Base-by-base conservation (phyloP, 495 filamentous ascomycete species). In the Choiromyces venosus region DNA sequence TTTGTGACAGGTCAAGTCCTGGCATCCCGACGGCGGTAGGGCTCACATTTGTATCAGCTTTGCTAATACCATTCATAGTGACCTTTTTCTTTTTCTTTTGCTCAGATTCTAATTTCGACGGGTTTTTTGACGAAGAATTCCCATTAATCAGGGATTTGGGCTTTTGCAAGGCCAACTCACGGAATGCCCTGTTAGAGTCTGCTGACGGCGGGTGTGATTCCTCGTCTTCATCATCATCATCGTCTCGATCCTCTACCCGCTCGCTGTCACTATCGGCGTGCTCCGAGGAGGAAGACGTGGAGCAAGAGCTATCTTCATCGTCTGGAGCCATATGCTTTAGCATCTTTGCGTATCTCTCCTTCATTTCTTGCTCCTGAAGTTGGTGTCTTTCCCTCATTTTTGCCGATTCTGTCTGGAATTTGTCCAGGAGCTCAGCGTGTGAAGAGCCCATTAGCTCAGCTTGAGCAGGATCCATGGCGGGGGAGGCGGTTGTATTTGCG, bases 1-100 rank as follows among this genome's bases (percentile, higher is more conserved):
- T 25, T 25, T 61, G 69, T 72, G 12, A 56, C 36, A 72, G 66
- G 38, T 2, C 56, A 66, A 39, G 74, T 29, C 52, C 44, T 9
- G 21, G 44, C 44, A 52, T n/a, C 19, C 6, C 52, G 25, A 61
- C 10, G 9, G n/a, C n/a, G 52, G 52, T 10, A 21, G 8, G 21
- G 21, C 9, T 29, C 16, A 14, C n/a, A 29, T 9, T 61, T 16
- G n/a, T 61, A 14, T 61, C 52, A 29, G 52, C 7, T 14, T 61
- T 61, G 52, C 1, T 5, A 29, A 29, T 21, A 5, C 52, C 52
- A 6, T 61, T 61, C 4, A 29, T 25, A 29, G n/a, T 61, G n/a
- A 61, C 7, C 52, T 7, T 29, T 61, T 61, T 61, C 8, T 61
- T 61, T 29, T 61, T 61, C n/a, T 12, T 25, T 12, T 29, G n/a